Percentiles rank a stretch among this genome's conserved stretches.
Conservation (phyloP, 108 stramenopile genomes). For the Fistulifera pelliculosa region DNA sequence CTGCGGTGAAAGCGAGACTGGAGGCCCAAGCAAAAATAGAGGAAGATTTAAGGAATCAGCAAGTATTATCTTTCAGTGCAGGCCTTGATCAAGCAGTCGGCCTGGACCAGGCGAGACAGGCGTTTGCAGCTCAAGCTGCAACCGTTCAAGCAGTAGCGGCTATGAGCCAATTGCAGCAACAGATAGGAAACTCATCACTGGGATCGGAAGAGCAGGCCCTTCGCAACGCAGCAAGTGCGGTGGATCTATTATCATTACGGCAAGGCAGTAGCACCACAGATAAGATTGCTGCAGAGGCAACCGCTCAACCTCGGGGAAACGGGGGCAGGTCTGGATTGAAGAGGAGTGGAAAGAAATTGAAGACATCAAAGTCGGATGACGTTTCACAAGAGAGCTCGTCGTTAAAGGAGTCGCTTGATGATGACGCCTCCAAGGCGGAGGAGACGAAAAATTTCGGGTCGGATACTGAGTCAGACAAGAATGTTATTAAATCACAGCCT, state of each 20-base stretch:
- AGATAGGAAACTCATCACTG: background rate
- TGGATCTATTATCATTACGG: no score
- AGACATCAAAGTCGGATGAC: conserved; percentile 4
- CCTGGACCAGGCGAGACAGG: conserved; percentile 12
- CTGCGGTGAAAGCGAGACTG: conserved; percentile 58
- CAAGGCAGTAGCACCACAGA: background rate
- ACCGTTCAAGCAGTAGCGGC: conserved; percentile 12
- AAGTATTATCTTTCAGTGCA: no score
- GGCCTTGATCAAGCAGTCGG: no score
- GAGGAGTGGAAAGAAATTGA: conserved; percentile 3
- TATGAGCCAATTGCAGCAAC: conserved; percentile 14
- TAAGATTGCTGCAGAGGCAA: background rate
- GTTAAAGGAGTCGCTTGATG: no score
- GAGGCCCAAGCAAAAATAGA: conserved; percentile 14
- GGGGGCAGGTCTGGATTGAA: conserved; percentile 1
- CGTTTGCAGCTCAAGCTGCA: conserved; percentile 26
- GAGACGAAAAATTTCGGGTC: background rate
- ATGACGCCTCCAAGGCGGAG: conserved; percentile 17
- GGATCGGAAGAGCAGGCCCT: no score
- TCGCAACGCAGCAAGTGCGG: no score
- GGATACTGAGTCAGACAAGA: background rate
- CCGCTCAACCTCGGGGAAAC: conserved; percentile 8
- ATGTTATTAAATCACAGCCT: no score
- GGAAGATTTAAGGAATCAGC: no score
- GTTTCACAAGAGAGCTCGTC: background rate